Evolutionary conservation across 164 flowering plant species (phyloP), one percentile per base, ranked within the genome.

Genomic region (Nymphaea colorata): DNA sequence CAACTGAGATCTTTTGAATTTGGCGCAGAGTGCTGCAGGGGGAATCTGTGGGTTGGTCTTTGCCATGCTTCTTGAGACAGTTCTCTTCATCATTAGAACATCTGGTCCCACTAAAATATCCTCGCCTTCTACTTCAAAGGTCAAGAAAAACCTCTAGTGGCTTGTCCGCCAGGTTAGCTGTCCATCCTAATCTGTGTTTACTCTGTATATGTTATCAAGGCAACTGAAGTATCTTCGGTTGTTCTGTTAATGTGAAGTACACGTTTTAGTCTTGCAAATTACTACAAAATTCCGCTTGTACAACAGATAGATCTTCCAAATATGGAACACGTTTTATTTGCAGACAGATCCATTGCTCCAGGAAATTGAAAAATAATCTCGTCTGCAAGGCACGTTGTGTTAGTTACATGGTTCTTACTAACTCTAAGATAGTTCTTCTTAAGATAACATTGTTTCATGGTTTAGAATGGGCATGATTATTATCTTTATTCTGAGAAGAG

Each of bases 11-110:
- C 14, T 66, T 6, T 62, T 65, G 60, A 57, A 16, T 36, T 72
- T 65, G 66, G 71, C 42, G 68, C 84, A 93, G 98, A 87, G 79
- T 77, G 92, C 92, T 76, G 94, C 96, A 51, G 98, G 97, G 66
- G 98, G 98, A 66, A 82, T 93, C 61, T 81, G 89, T 67, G 98
- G 98, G 59, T 73, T 93, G 76, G 90, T 90, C 42, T 71, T 63
- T 42, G 91, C 74, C 43, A 87, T 93, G 97, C 91, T 93, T 59
- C 73, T 93, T 51, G 98, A 93, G 71, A 87, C 97, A n/a, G 80
- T 87, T 79, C 86, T 89, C 64, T 91, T 93, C 76, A 89, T 93
- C 2, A 83, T 93, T 51, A 84, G 85, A 76, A 69, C 80, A 43
- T 81, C 89, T 3, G 70, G 65, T 69, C 74, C 51, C 53, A 86